Base-by-base conservation (phyloP, 257 asterid genomes). In the Solanum piurae region DNA sequence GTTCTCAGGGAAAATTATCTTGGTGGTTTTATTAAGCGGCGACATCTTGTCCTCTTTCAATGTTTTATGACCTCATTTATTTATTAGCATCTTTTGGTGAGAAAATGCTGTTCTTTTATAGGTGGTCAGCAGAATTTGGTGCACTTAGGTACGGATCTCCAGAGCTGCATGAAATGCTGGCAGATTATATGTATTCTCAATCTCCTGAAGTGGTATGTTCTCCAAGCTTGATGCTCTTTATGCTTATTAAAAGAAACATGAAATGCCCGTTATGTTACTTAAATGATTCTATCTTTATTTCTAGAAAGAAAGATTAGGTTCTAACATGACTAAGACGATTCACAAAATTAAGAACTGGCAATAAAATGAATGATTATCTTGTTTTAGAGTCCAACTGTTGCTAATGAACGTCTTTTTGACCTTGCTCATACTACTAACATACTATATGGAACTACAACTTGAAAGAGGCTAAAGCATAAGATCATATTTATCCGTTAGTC, bases 121-220 rank as follows among this genome's bases (percentile, higher is more conserved):
- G 99, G 95, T 97, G 99, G 99, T 97, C 99, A 60, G 86, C 90
- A 86, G 99, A 97, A 93, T 92, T 89, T 91, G 98, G 98, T 90
- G 92, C 93, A 46, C 93, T 88, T 75, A 94, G 87, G 92, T 88
- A 84, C 80, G 99, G 98, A 89, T 95, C 98, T 90, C 98, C 98
- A 40, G 98, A 97, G 90, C 90, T 97, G 38, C 98, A 97, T 85
- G 99, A 95, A 88, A 95, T 97, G 98, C 91, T 95, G 80, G 99
- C 98, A 80, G 98, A 95, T 44, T 97, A 95, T 91, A 87, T 95
- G 85, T 97, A 92, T 86, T 90, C 98, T 36, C 98, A 95, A 90
- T 97, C 98, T 62, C 98, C 99, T 89, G 99, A 97, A 88, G 90
- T 92, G 98, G 99, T 97, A 94, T 31, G 87, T 86, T 73, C 76